Conservation (phyloP, 2,329 filamentous ascomycete species). For the Pseudogymnoascus sp. region DNA sequence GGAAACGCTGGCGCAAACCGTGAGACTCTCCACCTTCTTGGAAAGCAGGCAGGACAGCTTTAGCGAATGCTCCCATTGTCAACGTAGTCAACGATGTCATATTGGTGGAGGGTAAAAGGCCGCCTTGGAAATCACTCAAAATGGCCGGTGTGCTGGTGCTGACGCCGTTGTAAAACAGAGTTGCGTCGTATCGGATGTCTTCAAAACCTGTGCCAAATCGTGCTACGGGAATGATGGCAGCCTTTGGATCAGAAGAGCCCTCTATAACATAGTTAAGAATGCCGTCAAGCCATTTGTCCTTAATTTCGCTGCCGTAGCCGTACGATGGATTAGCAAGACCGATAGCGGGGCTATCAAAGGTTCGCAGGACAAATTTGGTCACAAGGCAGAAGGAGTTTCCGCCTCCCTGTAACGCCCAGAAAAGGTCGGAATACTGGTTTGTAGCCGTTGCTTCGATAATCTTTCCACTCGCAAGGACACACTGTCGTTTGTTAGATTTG, state of each 20-base stretch:
- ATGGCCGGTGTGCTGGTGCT: conserved; percentile 8
- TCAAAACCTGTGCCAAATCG: conserved; percentile 9
- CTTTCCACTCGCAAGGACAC: conserved; percentile 11
- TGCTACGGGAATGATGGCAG: conserved; percentile 14
- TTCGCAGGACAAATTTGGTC: conserved; percentile 23
- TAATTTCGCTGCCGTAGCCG: conserved; percentile 11
- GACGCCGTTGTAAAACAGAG: conserved; percentile 16
- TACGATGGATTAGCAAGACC: conserved; percentile 9
- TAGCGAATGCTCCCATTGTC: conserved; percentile 12
- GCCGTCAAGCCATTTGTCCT: conserved; percentile 12
- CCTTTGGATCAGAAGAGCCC: conserved; percentile 13
- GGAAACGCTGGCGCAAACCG: conserved; percentile 16
- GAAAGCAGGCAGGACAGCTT: conserved; percentile 12
- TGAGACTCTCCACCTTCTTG: conserved; percentile 10
- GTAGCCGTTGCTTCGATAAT: conserved; percentile 23
- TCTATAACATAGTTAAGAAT: conserved; percentile 15
- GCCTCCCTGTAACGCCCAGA: conserved; percentile 32
- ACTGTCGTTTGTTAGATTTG: not conserved
- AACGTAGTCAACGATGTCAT: conserved; percentile 9
- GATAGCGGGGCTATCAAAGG: conserved; percentile 12
- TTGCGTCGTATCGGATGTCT: conserved; percentile 11
- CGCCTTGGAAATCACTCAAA: conserved; percentile 16
- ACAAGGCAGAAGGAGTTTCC: conserved; percentile 31
- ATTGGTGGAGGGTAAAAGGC: conserved; percentile 12
- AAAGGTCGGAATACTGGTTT: conserved; percentile 25